Percentiles rank a stretch among this genome's conserved stretches.
Conservation (phyloP, 345 rosid genomes). For the Syzygium aqueum region DNA sequence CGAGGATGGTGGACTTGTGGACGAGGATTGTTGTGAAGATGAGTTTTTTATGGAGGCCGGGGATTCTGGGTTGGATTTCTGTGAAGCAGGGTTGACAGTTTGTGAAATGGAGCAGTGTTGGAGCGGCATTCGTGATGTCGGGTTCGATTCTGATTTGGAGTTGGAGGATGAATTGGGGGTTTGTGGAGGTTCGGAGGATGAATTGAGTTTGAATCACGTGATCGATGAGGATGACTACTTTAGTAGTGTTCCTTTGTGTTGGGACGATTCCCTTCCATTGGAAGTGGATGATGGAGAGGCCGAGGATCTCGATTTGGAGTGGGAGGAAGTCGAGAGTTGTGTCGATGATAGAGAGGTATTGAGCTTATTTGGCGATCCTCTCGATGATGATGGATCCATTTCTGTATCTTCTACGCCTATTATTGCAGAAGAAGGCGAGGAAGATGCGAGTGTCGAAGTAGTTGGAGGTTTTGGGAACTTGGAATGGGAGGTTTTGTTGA, state of each 20-base stretch:
- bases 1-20: conserved; percentile 1
- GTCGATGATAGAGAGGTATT: conserved; percentile 52
- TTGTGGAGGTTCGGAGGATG: conserved; percentile 43
- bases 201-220: conserved; percentile 13
- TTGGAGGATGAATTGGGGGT: conserved; percentile 26
- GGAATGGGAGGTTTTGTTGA: conserved; percentile 81
- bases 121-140: neutral
- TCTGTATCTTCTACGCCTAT: conserved; percentile 38
- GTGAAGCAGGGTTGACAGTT: conserved; percentile 16
- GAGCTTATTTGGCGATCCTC: conserved; percentile 19
- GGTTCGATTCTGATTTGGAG: conserved; percentile 42
- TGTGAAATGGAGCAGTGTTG: conserved; percentile 15
- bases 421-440: neutral
- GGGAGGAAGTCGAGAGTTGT: conserved; percentile 84
- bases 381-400: conserved; percentile 45
- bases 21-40: conserved; percentile 8
- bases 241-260: conserved; percentile 46
- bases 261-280: conserved; percentile 50
- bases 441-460: conserved; percentile 38
- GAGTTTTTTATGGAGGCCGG: conserved; percentile 26
- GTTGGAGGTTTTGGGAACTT: conserved; percentile 33
- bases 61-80: neutral
- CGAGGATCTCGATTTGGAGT: conserved; percentile 51
- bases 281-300: neutral
- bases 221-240: conserved; percentile 31